Base-by-base conservation (phyloP, 352 stramenopile species). In the Pythium myriotylum region DNA sequence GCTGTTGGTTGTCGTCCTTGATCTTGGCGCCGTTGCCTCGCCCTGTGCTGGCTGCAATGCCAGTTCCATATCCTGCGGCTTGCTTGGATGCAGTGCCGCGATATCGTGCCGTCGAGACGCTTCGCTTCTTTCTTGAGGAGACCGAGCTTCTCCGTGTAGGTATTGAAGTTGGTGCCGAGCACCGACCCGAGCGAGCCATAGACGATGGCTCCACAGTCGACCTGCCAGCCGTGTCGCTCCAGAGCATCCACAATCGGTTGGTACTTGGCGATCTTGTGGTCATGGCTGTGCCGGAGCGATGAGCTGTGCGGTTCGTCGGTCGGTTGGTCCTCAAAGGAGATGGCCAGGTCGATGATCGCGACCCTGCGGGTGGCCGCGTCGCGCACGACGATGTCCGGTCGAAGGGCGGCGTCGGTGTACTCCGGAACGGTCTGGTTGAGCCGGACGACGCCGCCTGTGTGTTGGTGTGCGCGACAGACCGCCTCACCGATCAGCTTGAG, bases 261-360 rank as follows among this genome's bases (percentile, higher is more conserved):
- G 37, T 63, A 63, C 56, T 63, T 63, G 16, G 3, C 10, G 24
- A 62, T 29, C 33, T 62, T 62, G 23, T 13, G 4, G 48, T 50
- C 17, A 42, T 19, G 7, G 43, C 55, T 32, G 12, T 41, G 46
- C 42, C 55, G 26, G 19, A 51, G 43, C 43, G 37, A 42, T 26
- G 12, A 57, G 22, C 22, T 63, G 56, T 14, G 47, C 46, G 24
- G 39, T 35, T 35, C 29, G 29, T 35, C 29, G 5, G 29, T 35
- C 29, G 29, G 29, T 10, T 35, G 29, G 29, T 35, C 29, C 5
- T 35, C 29, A 10, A 10, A 10, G 29, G 29, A 35, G 29, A 35
- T 10, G 29, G 29, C 29, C 29, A 35, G 29, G 10, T 35, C 29
- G 5, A 35, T 35, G 29, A 35, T 35, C 5, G 29, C 29, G 29